Base-by-base conservation (phyloP, 192 early-diverging fungal genomes). In the Allomyces macrogynus region DNA sequence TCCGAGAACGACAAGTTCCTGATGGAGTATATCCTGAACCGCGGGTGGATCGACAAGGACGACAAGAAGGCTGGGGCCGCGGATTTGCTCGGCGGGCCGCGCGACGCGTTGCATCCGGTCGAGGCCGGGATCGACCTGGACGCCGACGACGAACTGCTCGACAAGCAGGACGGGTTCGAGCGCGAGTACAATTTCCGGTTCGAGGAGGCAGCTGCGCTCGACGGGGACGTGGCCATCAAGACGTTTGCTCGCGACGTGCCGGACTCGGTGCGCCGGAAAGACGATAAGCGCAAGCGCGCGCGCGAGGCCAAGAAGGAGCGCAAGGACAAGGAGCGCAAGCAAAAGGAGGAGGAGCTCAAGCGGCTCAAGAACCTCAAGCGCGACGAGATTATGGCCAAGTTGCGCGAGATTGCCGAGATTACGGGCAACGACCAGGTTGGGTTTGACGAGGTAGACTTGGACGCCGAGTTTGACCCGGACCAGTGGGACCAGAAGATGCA, bases 21-120 rank as follows among this genome's bases (percentile, higher is more conserved):
- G 74, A 89, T 92, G 86, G 81, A 89, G 78, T 93, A 91, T 68
- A 81, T 97, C 42, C 67, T 97, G 67, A 97, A 91, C 69, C 87
- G 89, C 69, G 89, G 92, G 20, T 97, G 95, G 95, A 80, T 94
- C 16, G 90, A 92, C 62, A 90, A 90, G 67, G 78, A 78, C 10
- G 75, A 76, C 40, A 78, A 74, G 23, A 76, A 73, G 49, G 80
- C 86, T 9, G 78, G 79, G 5, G 88, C 88, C 68, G 75, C 86
- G 60, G 86, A 90, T 61, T 81, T 91, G 66, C 77, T 86, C 5
- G 66, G 67, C 1, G 76, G 79, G 25, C 32, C 32, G 32, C 32
- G 32, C 32, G 85, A 87, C n/a, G 81, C 87, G 0, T 57, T 57
- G 49, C 49, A 57, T 10, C 49, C 49, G 49, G 49, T 57, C 4